Evolutionary conservation across 1,139 yeast genomes (phyloP).

Genomic region (Waltiozyma sp.): DNA sequence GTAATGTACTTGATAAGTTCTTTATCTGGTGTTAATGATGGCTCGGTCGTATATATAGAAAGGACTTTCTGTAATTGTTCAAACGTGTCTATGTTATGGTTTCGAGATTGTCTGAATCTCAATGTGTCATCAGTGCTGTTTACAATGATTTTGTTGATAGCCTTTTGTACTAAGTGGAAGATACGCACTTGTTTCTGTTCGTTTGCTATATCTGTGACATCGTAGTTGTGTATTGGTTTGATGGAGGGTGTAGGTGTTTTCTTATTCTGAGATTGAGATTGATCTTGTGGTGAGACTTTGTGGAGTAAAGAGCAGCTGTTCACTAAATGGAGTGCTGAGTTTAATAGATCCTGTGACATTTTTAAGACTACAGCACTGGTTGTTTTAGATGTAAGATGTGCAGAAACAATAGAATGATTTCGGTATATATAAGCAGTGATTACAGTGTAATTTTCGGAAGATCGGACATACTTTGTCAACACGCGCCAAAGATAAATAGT

Average conservation of each 20-base stretch:
- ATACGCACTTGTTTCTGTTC: not conserved
- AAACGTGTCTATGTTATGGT: not conserved
- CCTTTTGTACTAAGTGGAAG: not conserved
- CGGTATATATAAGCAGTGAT: no score
- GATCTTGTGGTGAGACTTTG: not conserved
- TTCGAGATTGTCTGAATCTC: not conserved
- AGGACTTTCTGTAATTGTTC: not conserved
- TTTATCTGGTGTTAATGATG: not conserved
- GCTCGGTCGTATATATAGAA: not conserved
- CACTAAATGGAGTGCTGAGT: not conserved
- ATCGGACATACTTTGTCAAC: no score
- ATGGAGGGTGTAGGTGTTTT: not conserved
- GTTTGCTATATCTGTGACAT: not conserved
- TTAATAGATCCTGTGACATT: not conserved
- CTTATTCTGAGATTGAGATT: not conserved
- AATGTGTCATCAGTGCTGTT: not conserved
- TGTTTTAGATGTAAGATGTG: no score
- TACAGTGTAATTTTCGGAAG: no score
- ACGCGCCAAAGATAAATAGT: no score
- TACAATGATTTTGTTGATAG: not conserved
- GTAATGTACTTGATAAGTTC: not conserved
- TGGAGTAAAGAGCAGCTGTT: not conserved
- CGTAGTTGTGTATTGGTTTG: not conserved
- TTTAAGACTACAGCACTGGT: no score
- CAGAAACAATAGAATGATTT: no score